These are phyloP conservation scores for Stellera chamaejasme DNA, from an alignment of 345 rosid species.

Conservation along the genomic window DNA sequence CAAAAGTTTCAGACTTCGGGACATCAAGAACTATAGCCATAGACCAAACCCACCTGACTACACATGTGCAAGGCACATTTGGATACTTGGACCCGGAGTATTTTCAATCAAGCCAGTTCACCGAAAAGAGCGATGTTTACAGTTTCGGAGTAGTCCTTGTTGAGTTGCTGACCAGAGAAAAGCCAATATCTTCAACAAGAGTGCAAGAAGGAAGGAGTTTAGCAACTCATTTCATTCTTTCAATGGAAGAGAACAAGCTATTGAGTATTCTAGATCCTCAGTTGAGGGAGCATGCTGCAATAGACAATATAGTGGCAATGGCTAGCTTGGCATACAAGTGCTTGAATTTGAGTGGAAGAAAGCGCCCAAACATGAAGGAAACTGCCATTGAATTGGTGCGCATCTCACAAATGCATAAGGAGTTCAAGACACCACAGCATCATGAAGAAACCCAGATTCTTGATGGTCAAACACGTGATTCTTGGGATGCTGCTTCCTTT, in stretches of 20 bases:
- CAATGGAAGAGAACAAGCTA: constrained; percentile 3
- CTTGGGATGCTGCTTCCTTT: background rate
- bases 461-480: background rate
- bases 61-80: constrained; percentile 8
- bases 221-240: constrained; percentile 6
- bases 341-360: constrained; percentile 9
- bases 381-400: background rate
- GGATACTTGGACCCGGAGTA: constrained; percentile 22
- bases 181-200: background rate
- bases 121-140: constrained; percentile 11
- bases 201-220: constrained; percentile 1
- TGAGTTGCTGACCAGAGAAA: constrained; percentile 9
- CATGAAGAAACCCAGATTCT: background rate
- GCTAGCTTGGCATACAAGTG: constrained; percentile 9
- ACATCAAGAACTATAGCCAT: constrained; percentile 13
- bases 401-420: background rate
- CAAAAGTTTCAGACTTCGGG: constrained; percentile 20
- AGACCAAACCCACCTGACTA: constrained; percentile 18
- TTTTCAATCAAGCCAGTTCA: constrained; percentile 17
- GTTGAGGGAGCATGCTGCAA: background rate
- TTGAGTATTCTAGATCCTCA: constrained; percentile 2
- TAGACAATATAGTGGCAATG: background rate
- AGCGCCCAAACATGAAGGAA: constrained; percentile 7
- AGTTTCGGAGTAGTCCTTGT: constrained; percentile 8
- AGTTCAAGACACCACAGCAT: background rate